Evolutionary conservation across 2,329 filamentous ascomycete species (phyloP), one percentile per base, ranked within the genome.

Genomic region (Xenoacremonium recifei): DNA sequence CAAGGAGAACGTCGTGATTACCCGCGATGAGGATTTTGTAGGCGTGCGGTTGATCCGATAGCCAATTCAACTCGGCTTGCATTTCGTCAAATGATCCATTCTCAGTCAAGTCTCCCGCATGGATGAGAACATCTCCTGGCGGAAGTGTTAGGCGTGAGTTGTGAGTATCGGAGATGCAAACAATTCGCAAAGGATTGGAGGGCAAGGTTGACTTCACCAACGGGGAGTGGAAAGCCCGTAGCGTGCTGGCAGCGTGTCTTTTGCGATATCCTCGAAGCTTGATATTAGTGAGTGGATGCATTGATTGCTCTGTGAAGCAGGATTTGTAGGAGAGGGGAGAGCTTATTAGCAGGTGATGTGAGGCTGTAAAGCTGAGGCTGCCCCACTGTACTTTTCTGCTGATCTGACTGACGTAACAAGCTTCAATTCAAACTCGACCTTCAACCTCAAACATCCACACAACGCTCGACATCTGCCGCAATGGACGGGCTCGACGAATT

Each of bases 111-210:
- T 87, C 84, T 4, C 84, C 83, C 2, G 83, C 82, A 56, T 87
- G 83, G 37, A 87, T 79, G 17, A 87, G 68, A 7, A 88, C 74
- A 55, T 88, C 83, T 30, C 84, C 84, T 11, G 70, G 71, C 0
- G 84, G 83, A 2, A 87, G 69, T 51, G 75, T 78, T 52, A 73
- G 69, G 3, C 69, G 69, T 45, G 68, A 70, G 58, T 84, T 84
- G 60, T 87, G 82, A 2, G 83, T 87, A 62, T 88, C 84, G 3
- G 83, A 84, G 37, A 87, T 72, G 64, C 82, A 85, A 29, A 87
- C 80, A 41, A 87, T n/a, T 20, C 41, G n/a, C n/a, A n/a, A n/a
- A n/a, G n/a, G n/a, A n/a, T n/a, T n/a, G n/a, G n/a, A n/a, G n/a
- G n/a, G n/a, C n/a, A n/a, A n/a, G n/a, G n/a, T n/a, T n/a, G n/a